Conservation (phyloP, 768 basidiomycete genomes). For the Pleurotus giganteus region DNA sequence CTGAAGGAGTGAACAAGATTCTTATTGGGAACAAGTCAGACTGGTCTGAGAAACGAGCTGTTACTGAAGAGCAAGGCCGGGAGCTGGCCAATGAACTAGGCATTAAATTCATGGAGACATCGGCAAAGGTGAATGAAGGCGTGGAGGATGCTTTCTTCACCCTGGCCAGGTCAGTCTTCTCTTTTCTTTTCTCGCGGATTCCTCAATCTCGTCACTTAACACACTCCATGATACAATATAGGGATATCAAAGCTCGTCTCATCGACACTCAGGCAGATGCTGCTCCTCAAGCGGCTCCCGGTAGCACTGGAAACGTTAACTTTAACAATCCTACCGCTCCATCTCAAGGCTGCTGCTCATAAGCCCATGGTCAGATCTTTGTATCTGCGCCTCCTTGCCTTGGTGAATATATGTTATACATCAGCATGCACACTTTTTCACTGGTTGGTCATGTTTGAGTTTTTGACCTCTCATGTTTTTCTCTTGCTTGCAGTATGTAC, state of each 20-base stretch:
- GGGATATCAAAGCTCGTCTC: slow-evolving; percentile 96
- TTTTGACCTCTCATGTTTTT: neutral
- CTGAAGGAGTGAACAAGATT: slow-evolving; percentile 99
- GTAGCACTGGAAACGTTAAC: slow-evolving; percentile 58
- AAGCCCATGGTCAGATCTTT: neutral
- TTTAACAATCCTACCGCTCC: slow-evolving; percentile 59
- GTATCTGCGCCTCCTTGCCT: neutral
- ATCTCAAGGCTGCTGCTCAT: slow-evolving; percentile 16
- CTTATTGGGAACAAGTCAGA: slow-evolving; percentile 99
- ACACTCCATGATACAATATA: slow-evolving; percentile 24
- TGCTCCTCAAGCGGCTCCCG: slow-evolving; percentile 34
- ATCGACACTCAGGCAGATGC: slow-evolving; percentile 89
- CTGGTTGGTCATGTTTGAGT: neutral
- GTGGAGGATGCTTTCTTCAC: slow-evolving; percentile 99
- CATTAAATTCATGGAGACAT: slow-evolving; percentile 97
- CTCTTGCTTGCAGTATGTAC: slow-evolving; percentile 8
- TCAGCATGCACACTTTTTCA: slow-evolving; percentile 4
- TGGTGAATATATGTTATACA: slow-evolving; percentile 6
- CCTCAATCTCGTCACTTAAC: slow-evolving; percentile 1
- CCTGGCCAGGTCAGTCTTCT: slow-evolving; percentile 74
- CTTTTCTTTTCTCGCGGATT: neutral
- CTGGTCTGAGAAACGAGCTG: slow-evolving; percentile 93
- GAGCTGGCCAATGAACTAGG: slow-evolving; percentile 92
- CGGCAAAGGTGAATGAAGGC: slow-evolving; percentile 94
- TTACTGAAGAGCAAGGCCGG: slow-evolving; percentile 89